Base-by-base conservation (phyloP, 345 rosid genomes). In the Kernera saxatilis region DNA sequence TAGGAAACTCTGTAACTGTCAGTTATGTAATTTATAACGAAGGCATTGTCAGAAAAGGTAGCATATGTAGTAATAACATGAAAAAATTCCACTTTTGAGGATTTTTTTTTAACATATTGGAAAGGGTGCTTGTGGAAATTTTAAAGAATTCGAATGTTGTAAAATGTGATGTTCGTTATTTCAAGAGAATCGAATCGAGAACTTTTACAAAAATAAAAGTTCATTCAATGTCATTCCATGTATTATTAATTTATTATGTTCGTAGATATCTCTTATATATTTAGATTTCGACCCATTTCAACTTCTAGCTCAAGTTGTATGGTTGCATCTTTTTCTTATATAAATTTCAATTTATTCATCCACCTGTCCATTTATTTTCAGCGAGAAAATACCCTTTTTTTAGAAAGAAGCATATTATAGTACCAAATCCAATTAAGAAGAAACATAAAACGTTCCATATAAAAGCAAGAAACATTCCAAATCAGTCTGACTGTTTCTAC, bases 1-100 rank as follows among this genome's bases (percentile, higher is more conserved):
- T 50, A 67, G 62, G 68, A 41, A 48, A 50, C 78, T 59, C 40
- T 50, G 64, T 67, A 68, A 74, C 69, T 43, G 73, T 74, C 62
- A 17, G 52, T 51, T 67, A 32, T 74, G 73, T 74, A 74, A 72
- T 18, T 72, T 72, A 63, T 59, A 40, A 50, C 59, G 30, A 50
- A 41, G 67, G 46, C 62, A 22, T 59, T 74, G 73, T 44, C 49
- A 18, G 40, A 41, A 66, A 26, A 29, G 68, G 62, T 50, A 67
- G 27, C 64, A 59, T 12, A 14, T 64, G 63, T 67, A 50, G 73
- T 74, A 74, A 43, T 67, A 43, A 30, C 49, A 41, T 39, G 36
- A 44, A 40, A 44, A 40, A 32, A 15, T 9, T 27, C 41, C 27
- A 73, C 60, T 26, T 56, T 67, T 21, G 53, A 22, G 3, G 29